A percentile compares a stretch with the other conserved stretches of the same genome.
These are phyloP conservation scores for Skeletonema grethae DNA, from an alignment of 108 stramenopile species.

Conservation along the genomic window DNA sequence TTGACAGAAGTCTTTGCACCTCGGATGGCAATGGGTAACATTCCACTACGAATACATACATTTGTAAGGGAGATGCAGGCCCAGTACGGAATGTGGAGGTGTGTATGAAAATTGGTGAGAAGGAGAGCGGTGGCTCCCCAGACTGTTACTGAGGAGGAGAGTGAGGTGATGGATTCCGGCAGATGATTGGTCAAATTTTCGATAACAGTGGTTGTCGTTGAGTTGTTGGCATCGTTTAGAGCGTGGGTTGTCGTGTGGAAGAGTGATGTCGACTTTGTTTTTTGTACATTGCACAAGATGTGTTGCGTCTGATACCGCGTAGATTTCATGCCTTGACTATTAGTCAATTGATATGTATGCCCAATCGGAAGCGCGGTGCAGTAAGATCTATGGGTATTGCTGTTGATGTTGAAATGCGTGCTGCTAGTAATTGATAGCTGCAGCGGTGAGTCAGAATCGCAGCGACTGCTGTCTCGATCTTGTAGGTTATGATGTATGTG, in stretches of 20 bases:
- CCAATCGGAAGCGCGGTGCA: not conserved
- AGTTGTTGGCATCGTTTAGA: conserved; percentile 9
- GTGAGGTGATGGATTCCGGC: conserved; percentile 2
- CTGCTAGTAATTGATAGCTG: not conserved
- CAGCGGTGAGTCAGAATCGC: not conserved
- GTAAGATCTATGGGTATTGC: not conserved
- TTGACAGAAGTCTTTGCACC: conserved; percentile 65
- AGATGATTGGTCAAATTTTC: not conserved
- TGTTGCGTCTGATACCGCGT: no score
- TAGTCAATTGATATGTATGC: not conserved
- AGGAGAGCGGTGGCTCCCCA: conserved; percentile 74
- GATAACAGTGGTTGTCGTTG: not conserved
- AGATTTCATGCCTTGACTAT: not conserved
- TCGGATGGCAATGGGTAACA: conserved; percentile 74
- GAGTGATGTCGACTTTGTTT: not conserved
- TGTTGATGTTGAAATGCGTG: not conserved
- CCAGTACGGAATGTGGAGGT: conserved; percentile 71
- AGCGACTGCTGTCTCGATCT: not conserved
- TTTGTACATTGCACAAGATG: not conserved
- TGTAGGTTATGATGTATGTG: not conserved
- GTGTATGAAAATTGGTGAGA: conserved; percentile 59
- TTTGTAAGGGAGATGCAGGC: conserved; percentile 78
- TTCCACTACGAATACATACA: conserved; percentile 57
- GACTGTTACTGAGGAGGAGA: conserved; percentile 42
- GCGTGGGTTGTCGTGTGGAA: conserved; percentile 1